Conservation (phyloP, 2,329 filamentous ascomycete species). For the Pseudogymnoascus sp. region DNA sequence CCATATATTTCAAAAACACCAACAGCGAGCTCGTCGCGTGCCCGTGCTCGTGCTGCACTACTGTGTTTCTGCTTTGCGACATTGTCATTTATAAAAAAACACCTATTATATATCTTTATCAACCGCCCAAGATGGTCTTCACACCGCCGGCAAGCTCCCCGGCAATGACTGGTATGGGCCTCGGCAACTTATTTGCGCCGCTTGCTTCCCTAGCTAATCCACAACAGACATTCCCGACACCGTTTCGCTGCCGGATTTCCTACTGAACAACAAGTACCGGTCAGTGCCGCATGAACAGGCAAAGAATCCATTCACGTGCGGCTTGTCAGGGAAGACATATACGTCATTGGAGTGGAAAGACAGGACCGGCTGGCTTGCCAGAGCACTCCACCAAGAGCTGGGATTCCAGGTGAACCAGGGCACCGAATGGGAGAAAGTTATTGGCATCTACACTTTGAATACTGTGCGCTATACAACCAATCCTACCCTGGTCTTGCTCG, state of each 20-base stretch:
- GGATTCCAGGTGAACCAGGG: slow-evolving; percentile 59
- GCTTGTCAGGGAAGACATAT: slow-evolving; percentile 58
- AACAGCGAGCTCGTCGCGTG: background rate
- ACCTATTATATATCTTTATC: background rate
- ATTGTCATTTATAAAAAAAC: background rate
- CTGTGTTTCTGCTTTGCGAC: background rate
- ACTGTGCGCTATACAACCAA: slow-evolving; percentile 41
- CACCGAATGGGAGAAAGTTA: slow-evolving; percentile 68
- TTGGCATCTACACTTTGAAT: slow-evolving; percentile 65
- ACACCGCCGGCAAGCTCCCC: background rate
- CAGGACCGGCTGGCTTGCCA: slow-evolving; percentile 55
- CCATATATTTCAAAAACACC: background rate
- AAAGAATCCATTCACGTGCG: slow-evolving; percentile 63
- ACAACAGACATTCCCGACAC: slow-evolving; percentile 47
- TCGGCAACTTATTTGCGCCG: background rate
- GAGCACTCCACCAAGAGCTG: slow-evolving; percentile 58
- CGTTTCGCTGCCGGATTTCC: slow-evolving; percentile 64
- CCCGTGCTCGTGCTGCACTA: background rate
- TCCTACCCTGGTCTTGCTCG: background rate
- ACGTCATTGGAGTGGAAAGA: slow-evolving; percentile 51
- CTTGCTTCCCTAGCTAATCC: background rate
- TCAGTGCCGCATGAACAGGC: slow-evolving; percentile 54
- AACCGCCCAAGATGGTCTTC: background rate
- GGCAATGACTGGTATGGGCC: background rate
- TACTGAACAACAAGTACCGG: slow-evolving; percentile 61